Base-by-base conservation (phyloP, 2,329 filamentous ascomycete species). In the Cladophialophora immunda region DNA sequence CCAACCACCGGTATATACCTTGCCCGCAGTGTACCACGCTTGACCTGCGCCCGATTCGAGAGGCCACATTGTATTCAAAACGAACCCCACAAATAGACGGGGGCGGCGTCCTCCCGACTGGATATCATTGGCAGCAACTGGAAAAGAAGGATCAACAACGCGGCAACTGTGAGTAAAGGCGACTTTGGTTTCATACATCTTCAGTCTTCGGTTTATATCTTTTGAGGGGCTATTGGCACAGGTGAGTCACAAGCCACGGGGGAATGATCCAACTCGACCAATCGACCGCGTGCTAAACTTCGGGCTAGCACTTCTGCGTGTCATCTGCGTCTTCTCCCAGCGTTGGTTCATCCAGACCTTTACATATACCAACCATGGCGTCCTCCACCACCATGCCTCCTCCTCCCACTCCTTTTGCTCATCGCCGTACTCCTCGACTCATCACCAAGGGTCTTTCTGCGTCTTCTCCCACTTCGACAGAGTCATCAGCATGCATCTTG, bases 391-490 rank as follows among this genome's bases (percentile, higher is more conserved):
- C 58, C 45, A 71, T 72, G 70, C 67, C 70, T 54, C 70, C 68
- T 65, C 54, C 65, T 74, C 36, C 67, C 72, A 47, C 70, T 62
- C 65, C 72, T 55, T 69, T 74, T 58, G 64, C 72, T 71, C 72
- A 73, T 70, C 72, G 72, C 38, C 72, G 72, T 17, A 68, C 70
- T 45, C 68, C 67, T 61, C 66, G 70, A 66, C 66, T 72, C 66
- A 65, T 69, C 63, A 69, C 66, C 58, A 70, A 68, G 50, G 62
- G 64, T 38, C 64, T 70, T 54, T 54, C 70, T 65, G 66, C 66
- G 22, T 70, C 68, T 59, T 70, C 68, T 25, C 57, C 69, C 62
- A 68, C 72, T 47, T 68, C 70, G n/a, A 62, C 69, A 56, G 70
- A 73, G 53, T 68, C 73, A 63, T 72, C 73, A 68, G 62, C 64